Conservation (phyloP, 306 rosid species). For the Adenanthera pavonina region DNA sequence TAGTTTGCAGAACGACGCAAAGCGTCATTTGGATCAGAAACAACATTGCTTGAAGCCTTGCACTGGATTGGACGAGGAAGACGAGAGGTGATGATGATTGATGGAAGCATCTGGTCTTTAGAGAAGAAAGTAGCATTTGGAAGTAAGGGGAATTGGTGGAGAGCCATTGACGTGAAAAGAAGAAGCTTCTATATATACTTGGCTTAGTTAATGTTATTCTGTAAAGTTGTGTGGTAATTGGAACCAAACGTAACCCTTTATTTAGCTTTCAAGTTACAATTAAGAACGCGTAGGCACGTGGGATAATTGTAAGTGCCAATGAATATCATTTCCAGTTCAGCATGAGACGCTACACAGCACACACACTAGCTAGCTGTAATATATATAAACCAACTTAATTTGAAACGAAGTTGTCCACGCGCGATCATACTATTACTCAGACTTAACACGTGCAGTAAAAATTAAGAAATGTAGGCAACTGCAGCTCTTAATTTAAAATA, state of each 20-base stretch:
- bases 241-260: background rate
- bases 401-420: too few species aligned
- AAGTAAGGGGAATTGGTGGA: background rate
- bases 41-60: background rate
- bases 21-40: background rate
- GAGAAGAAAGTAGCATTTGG: background rate
- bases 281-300: too few species aligned
- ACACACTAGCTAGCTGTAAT: too few species aligned
- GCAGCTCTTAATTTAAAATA: too few species aligned
- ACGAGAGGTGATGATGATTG: background rate
- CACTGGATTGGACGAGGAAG: background rate
- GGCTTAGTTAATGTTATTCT: too few species aligned
- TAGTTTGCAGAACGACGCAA: background rate
- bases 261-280: background rate
- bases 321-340: too few species aligned
- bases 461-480: too few species aligned
- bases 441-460: too few species aligned
- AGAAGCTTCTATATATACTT: background rate
- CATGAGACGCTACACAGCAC: too few species aligned
- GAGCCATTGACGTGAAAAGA: background rate
- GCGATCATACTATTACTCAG: too few species aligned
- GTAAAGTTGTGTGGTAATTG: background rate
- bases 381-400: too few species aligned
- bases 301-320: too few species aligned
- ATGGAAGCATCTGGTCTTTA: background rate